Percentiles rank a stretch among this genome's conserved stretches.
phyloP scores from a whole-genome alignment of 768 basidiomycete genomes.

The Suillus decipiens region DNA sequence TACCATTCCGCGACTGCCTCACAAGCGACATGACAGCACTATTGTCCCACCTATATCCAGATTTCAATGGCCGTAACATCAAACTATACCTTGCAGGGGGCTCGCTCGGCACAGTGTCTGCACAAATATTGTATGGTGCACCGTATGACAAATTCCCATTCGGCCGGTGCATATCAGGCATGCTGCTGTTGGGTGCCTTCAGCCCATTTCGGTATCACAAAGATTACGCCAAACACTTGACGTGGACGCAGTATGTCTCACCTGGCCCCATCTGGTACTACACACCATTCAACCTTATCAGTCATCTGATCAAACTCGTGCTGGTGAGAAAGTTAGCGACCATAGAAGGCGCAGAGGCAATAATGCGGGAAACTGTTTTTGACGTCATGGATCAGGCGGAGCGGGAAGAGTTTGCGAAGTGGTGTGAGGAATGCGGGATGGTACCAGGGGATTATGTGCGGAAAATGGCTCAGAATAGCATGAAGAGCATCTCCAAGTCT shows the following conservation, averaged over 20 bases:
- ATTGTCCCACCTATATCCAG: constrained; percentile 52
- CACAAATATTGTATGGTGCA: constrained; percentile 59
- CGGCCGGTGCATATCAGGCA: constrained; percentile 45
- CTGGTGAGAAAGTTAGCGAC: constrained; percentile 40
- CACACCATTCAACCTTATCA: constrained; percentile 42
- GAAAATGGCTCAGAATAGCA: constrained; percentile 41
- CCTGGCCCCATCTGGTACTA: constrained; percentile 46
- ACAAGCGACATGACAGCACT: constrained; percentile 47
- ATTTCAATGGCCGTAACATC: constrained; percentile 32
- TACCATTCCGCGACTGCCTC: constrained; percentile 43
- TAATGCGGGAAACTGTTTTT: constrained; percentile 41
- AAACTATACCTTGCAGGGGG: constrained; percentile 53
- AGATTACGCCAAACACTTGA: constrained; percentile 47
- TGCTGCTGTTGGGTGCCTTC: constrained; percentile 48
- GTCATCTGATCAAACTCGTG: constrained; percentile 32
- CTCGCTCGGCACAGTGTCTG: constrained; percentile 54
- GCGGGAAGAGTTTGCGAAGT: constrained; percentile 36
- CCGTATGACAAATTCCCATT: constrained; percentile 53
- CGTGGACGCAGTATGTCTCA: constrained; percentile 47
- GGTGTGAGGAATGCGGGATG: constrained; percentile 42
- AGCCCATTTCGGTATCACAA: constrained; percentile 49
- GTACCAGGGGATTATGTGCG: constrained; percentile 46
- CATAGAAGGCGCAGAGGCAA: constrained; percentile 41
- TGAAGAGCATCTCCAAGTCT: constrained; percentile 48
- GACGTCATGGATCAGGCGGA: constrained; percentile 41